A percentile compares a stretch with the other conserved stretches of the same genome.
These are phyloP conservation scores for Fusarium circinatum DNA, from an alignment of 2,329 filamentous ascomycete species.

Conservation along the genomic window DNA sequence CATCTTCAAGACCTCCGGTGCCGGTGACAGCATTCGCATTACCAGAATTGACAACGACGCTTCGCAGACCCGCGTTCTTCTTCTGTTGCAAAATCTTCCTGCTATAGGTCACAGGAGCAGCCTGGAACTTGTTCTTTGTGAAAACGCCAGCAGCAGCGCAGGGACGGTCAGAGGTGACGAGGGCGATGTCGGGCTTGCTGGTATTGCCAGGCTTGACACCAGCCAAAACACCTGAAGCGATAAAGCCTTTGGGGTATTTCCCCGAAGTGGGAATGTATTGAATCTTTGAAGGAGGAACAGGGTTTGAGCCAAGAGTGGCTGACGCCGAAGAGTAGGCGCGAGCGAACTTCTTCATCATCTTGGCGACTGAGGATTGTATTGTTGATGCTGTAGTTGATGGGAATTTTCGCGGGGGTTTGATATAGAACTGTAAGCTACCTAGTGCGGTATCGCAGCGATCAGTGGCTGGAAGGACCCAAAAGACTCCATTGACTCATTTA, in stretches of 20 bases:
- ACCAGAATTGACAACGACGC: constrained; percentile 92
- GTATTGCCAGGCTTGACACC: constrained; percentile 95
- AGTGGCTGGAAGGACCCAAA: constrained; percentile 25
- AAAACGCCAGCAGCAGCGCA: constrained; percentile 93
- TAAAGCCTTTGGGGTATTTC: constrained; percentile 90
- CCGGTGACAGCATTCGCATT: constrained; percentile 98
- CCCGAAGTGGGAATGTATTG: constrained; percentile 90
- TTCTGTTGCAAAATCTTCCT: constrained; percentile 74
- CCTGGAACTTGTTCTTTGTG: constrained; percentile 98
- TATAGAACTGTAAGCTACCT: not conserved
- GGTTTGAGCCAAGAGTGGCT: constrained; percentile 39
- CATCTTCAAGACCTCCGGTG: constrained; percentile 88
- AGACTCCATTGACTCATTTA: constrained; percentile 8
- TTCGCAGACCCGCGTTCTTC: constrained; percentile 75
- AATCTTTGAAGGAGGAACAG: constrained; percentile 80
- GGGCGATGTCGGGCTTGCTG: constrained; percentile 87
- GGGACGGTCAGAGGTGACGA: constrained; percentile 86
- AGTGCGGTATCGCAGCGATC: constrained; percentile 36
- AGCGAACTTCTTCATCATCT: constrained; percentile 47
- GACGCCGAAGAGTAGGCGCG: constrained; percentile 49
- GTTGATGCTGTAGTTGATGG: constrained; percentile 10
- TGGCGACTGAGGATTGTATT: constrained; percentile 20
- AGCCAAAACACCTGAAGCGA: constrained; percentile 86
- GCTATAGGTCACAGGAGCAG: constrained; percentile 91
- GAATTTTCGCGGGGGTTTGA: constrained; percentile 28